Evolutionary conservation across 192 early-diverging fungal species (phyloP).

Genomic region (Phlyctochytrium arcticum): DNA sequence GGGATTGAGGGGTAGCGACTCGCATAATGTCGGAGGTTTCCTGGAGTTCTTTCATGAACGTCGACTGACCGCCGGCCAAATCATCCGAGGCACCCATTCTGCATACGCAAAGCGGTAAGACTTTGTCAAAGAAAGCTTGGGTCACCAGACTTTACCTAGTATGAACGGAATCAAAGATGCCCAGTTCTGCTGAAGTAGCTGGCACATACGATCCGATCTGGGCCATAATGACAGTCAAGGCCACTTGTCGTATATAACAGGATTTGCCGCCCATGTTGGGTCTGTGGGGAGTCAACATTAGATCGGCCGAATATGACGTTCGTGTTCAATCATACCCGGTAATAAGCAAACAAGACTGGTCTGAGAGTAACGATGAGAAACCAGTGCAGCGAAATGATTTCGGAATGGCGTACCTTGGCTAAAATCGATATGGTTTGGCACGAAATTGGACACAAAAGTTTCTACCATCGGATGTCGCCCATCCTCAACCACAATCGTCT

Average conservation of each 20-base stretch:
- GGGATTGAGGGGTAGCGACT: slow-evolving; percentile 33
- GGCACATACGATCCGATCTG: slow-evolving; percentile 77
- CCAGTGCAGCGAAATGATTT: neutral
- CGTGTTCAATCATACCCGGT: slow-evolving; percentile 14
- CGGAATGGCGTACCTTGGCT: slow-evolving; percentile 5
- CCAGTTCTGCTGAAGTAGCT: slow-evolving; percentile 57
- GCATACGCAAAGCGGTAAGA: neutral
- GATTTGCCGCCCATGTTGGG: slow-evolving; percentile 79
- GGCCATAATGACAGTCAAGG: slow-evolving; percentile 50
- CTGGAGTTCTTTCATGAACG: slow-evolving; percentile 62
- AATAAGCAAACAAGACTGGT: slow-evolving; percentile 18
- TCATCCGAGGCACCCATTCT: slow-evolving; percentile 64
- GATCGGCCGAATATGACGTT: neutral
- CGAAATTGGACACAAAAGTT: slow-evolving; percentile 46
- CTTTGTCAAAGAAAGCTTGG: neutral
- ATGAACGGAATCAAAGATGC: slow-evolving; percentile 65
- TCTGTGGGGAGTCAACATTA: neutral
- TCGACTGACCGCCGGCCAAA: slow-evolving; percentile 59
- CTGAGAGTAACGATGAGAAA: neutral
- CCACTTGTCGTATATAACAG: slow-evolving; percentile 35
- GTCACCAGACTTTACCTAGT: slow-evolving; percentile 38
- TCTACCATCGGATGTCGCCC: slow-evolving; percentile 71
- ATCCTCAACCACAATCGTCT: slow-evolving; percentile 49
- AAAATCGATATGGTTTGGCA: slow-evolving; percentile 60
- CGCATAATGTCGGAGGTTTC: slow-evolving; percentile 40